Conservation (phyloP, 2,329 filamentous ascomycete species). For the Botrytis hyacinthi region DNA sequence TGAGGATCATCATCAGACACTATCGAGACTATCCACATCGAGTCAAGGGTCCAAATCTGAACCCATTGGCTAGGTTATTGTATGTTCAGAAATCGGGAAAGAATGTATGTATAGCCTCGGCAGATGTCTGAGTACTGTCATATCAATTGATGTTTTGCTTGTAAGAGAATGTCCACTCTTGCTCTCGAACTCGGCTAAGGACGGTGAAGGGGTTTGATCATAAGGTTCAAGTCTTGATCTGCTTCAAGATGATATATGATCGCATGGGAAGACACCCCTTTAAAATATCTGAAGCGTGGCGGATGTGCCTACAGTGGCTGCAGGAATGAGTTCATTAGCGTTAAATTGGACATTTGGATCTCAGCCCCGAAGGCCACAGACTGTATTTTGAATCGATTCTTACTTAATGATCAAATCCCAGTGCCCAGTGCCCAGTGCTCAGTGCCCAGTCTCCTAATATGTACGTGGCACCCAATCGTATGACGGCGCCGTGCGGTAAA, state of each 20-base stretch:
- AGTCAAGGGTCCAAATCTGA: neutral
- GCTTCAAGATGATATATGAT: conserved; percentile 12
- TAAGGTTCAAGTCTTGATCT: neutral
- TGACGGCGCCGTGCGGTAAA: neutral
- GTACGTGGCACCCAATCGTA: neutral
- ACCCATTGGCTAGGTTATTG: conserved; percentile 1
- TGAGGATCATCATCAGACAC: conserved; percentile 9
- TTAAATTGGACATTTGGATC: neutral
- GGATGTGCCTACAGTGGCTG: conserved; percentile 7
- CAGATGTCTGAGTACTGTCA: neutral
- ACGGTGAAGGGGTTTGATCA: conserved; percentile 17
- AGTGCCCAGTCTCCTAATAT: neutral
- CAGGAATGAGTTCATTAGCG: neutral
- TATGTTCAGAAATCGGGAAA: neutral
- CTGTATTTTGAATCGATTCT: neutral
- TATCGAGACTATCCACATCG: conserved; percentile 3
- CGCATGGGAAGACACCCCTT: neutral
- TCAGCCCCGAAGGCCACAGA: neutral
- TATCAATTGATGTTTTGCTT: neutral
- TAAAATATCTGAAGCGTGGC: neutral
- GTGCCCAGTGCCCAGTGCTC: neutral
- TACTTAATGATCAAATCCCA: neutral
- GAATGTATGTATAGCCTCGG: neutral
- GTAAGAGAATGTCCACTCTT: neutral
- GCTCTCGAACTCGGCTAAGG: conserved; percentile 1